Evolutionary conservation across 2,329 filamentous ascomycete genomes (phyloP), one percentile per base, ranked within the genome.

Genomic region (Colletotrichum gloeosporioides): DNA sequence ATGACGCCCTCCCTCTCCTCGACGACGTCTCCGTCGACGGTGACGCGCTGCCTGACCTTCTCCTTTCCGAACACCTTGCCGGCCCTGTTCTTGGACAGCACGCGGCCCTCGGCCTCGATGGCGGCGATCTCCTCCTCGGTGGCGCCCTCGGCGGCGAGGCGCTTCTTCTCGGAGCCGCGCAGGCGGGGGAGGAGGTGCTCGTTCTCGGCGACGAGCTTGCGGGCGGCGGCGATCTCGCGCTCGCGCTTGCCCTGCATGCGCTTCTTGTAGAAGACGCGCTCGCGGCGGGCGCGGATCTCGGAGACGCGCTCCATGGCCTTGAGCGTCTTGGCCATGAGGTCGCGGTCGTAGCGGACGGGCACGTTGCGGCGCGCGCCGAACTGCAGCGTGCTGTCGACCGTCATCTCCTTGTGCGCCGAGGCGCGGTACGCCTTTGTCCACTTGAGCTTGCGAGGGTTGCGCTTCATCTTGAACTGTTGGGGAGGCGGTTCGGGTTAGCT

Each of bases 381-480:
- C 83, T 95, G 94, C 77, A 99, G 93, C 36, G 96, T 98, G 82
- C 92, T 94, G 90, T 99, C 97, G 86, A 99, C 96, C 73, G 95
- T 95, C 76, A 77, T 77, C 70, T 90, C 88, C 87, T 94, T 95
- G 86, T 94, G 94, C 77, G 93, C 92, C n/a, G 94, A 92, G 84
- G 93, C 94, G 83, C 96, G 94, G 91, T 96, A 96, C 69, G 95
- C 93, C 90, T 98, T 98, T 78, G 96, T 98, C 97, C 96, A 98
- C 87, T 96, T 97, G 81, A 99, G 92, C 87, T 98, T 98, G 85
- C 96, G 93, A 44, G 96, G 96, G 88, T 99, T 98, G 80, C 97
- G 93, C 94, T 98, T 98, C 95, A 98, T 98, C 88, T 98, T 97
- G 92, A 98, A 98, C 66, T 77, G 39, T 72, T 70, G 31, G 59